Evolutionary conservation across 2,329 filamentous ascomycete species (phyloP).

Genomic region (Colletotrichum magnum): DNA sequence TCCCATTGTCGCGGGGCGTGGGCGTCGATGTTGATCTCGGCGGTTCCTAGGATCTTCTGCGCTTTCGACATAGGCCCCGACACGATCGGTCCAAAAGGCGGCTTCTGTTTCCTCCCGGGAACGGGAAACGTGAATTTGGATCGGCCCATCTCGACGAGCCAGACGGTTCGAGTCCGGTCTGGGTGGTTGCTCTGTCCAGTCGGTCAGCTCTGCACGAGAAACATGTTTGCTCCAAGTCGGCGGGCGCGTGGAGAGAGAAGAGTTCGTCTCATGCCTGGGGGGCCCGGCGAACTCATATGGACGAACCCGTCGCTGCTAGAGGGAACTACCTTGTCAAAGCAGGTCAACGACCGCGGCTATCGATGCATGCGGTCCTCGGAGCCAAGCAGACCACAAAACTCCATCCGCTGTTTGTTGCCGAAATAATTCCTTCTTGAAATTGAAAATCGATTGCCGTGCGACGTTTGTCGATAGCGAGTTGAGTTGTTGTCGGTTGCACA

Average conservation of each 20-base stretch:
- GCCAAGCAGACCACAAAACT: constrained; percentile 25
- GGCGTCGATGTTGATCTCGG: constrained; percentile 59
- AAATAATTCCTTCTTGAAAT: constrained; percentile 1
- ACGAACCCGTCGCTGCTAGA: constrained; percentile 15
- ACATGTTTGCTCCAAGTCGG: constrained; percentile 7
- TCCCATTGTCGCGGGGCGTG: constrained; percentile 59
- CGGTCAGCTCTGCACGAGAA: constrained; percentile 22
- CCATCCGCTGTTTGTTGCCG: constrained; percentile 27
- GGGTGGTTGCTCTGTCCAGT: constrained; percentile 17
- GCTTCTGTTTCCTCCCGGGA: constrained; percentile 62
- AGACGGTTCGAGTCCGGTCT: neutral
- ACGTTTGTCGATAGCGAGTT: constrained; percentile 13
- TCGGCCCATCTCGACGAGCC: constrained; percentile 51
- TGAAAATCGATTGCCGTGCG: constrained; percentile 16
- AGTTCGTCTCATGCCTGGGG: constrained; percentile 16
- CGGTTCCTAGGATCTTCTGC: constrained; percentile 64
- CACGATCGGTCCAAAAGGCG: constrained; percentile 46
- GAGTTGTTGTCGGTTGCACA: constrained; percentile 29
- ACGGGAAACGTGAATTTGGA: constrained; percentile 65
- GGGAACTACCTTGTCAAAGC: constrained; percentile 41
- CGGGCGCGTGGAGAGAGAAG: constrained; percentile 3
- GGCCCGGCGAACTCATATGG: constrained; percentile 23
- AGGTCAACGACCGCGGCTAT: constrained; percentile 33
- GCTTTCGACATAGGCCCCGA: constrained; percentile 64
- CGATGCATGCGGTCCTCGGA: constrained; percentile 36